Base-by-base conservation (phyloP, 75 land plant species). In the Pinus albicaulis region DNA sequence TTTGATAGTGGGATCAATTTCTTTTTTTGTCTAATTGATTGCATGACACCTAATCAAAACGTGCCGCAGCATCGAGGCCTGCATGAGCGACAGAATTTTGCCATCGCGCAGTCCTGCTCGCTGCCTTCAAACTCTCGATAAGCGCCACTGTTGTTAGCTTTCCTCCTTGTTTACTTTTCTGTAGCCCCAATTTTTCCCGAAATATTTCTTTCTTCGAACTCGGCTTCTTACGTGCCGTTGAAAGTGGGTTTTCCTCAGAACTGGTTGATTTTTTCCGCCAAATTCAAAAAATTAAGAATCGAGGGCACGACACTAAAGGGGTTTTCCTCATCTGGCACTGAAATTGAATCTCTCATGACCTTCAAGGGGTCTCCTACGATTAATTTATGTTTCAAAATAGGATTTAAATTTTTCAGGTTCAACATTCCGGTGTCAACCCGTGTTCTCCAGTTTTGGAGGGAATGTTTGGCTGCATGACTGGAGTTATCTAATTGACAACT, bases 1-100 rank as follows among this genome's bases (percentile, higher is more conserved):
- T n/a, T n/a, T n/a, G n/a, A n/a, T n/a, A n/a, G n/a, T n/a, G n/a
- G n/a, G n/a, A n/a, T n/a, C n/a, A n/a, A n/a, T n/a, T n/a, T n/a
- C n/a, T n/a, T n/a, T n/a, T n/a, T n/a, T n/a, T n/a, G n/a, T n/a
- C n/a, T n/a, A n/a, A n/a, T n/a, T n/a, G n/a, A n/a, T n/a, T n/a
- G n/a, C n/a, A n/a, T n/a, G n/a, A n/a, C n/a, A n/a, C n/a, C n/a
- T n/a, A n/a, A n/a, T n/a, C n/a, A n/a, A n/a, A n/a, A n/a, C n/a
- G n/a, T n/a, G n/a, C n/a, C n/a, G n/a, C n/a, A n/a, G 71, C 71
- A 68, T 68, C 71, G 71, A 68, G 71, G 71, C 41, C 71, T 68
- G 71, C 71, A 38, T 23, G 71, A 44, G 71, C n/a, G 36, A 19
- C 71, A 68, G 71, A 31, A 68, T 38, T 68, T 68, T n/a, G 71